Evolutionary conservation across 2,329 filamentous ascomycete species (phyloP).

Genomic region (Raffaelea arxii): DNA sequence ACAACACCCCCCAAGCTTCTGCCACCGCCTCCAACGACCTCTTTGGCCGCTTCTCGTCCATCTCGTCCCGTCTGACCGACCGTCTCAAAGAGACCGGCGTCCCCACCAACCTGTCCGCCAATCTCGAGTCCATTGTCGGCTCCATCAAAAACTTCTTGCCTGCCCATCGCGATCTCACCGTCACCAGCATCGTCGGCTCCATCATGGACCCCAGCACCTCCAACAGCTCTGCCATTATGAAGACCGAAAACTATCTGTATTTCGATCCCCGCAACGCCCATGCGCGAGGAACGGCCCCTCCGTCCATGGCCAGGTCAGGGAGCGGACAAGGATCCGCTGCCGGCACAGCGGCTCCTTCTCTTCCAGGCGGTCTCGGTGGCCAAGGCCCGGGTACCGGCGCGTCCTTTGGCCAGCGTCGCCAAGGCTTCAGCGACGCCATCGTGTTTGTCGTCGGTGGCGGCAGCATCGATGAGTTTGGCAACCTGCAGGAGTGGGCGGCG

Average conservation of each 20-base stretch:
- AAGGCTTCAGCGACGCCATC: constrained; percentile 81
- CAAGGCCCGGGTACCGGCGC: constrained; percentile 57
- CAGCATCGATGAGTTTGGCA: constrained; percentile 98
- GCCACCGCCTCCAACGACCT: constrained; percentile 58
- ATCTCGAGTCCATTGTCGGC: constrained; percentile 89
- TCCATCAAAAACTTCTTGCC: constrained; percentile 99
- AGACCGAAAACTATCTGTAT: constrained; percentile 94
- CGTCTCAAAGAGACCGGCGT: constrained; percentile 85
- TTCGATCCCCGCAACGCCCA: constrained; percentile 93
- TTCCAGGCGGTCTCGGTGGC: constrained; percentile 36
- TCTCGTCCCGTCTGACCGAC: constrained; percentile 86
- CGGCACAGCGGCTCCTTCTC: constrained; percentile 22
- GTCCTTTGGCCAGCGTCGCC: constrained; percentile 81
- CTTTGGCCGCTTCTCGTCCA: constrained; percentile 87
- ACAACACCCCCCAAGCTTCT: constrained; percentile 57
- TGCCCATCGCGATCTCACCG: constrained; percentile 84
- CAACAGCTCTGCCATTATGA: constrained; percentile 83
- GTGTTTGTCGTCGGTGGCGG: constrained; percentile 95
- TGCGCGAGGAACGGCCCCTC: constrained; percentile 83
- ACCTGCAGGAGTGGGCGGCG: constrained; percentile 90
- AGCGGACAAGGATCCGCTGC: constrained; percentile 18
- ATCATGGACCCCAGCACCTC: constrained; percentile 94
- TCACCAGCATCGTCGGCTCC: constrained; percentile 96
- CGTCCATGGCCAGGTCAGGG: constrained; percentile 38
- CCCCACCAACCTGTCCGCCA: constrained; percentile 56